phyloP scores from a whole-genome alignment of 106 monocot species.

The Hemerocallis citrina region DNA sequence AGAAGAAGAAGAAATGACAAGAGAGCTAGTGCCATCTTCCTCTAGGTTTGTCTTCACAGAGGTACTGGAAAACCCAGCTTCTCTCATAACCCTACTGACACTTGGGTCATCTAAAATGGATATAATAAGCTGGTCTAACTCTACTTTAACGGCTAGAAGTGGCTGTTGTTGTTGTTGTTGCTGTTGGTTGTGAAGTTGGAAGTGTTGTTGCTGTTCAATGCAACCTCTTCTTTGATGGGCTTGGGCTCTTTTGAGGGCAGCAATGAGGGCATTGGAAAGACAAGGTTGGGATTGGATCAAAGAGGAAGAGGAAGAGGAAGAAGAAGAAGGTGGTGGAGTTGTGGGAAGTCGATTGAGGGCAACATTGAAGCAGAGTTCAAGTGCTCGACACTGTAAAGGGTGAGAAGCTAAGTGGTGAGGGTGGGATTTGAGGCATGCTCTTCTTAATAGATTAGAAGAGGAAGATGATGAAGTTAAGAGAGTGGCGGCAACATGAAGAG shows the following conservation, averaged over 20 bases:
- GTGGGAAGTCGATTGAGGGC: constrained; percentile 90
- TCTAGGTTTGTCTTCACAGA: constrained; percentile 68
- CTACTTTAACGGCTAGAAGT: constrained; percentile 67
- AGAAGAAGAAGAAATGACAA: neutral
- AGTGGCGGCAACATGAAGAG: constrained; percentile 82
- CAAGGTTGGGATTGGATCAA: constrained; percentile 49
- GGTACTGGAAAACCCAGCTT: constrained; percentile 95
- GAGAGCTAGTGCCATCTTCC: constrained; percentile 19
- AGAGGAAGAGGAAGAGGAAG: no score
- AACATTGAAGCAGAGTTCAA: constrained; percentile 98
- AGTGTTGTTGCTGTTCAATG: constrained; percentile 58
- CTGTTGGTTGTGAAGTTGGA: neutral
- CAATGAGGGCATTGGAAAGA: constrained; percentile 89
- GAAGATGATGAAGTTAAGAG: constrained; percentile 51
- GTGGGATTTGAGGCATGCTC: constrained; percentile 74
- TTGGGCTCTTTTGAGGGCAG: constrained; percentile 91
- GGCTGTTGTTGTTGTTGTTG: constrained; percentile 43
- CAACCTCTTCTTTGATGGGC: constrained; percentile 87
- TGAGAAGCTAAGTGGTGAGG: constrained; percentile 49
- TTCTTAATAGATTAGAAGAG: constrained; percentile 44
- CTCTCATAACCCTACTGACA: constrained; percentile 96
- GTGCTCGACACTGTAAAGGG: constrained; percentile 76
- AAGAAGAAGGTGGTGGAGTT: constrained; percentile 43
- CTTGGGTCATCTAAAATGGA: constrained; percentile 95
- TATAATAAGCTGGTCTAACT: constrained; percentile 90